A percentile compares a stretch with the other conserved stretches of the same genome.
These are phyloP conservation scores for Porcisia hertigi DNA, from an alignment of 208 protist species.

Conservation along the genomic window DNA sequence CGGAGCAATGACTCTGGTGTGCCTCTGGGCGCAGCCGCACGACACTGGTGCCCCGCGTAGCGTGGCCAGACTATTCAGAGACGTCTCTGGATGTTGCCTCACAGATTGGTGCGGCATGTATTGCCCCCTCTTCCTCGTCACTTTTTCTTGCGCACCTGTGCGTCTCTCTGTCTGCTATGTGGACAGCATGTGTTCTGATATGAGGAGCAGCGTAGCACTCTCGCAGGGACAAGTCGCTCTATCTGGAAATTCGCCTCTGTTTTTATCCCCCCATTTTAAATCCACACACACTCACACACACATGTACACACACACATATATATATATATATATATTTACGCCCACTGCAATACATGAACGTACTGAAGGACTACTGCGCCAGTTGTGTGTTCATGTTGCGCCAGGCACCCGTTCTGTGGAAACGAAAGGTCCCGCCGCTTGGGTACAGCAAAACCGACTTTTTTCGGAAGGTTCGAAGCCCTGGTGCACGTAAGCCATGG, in stretches of 20 bases:
- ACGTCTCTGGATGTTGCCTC: not conserved
- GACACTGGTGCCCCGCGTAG: not conserved
- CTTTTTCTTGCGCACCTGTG: constrained; percentile 8
- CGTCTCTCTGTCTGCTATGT: not conserved
- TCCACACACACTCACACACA: not conserved
- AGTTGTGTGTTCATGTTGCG: constrained; percentile 34
- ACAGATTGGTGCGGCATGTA: not conserved
- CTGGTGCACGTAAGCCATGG: constrained; percentile 86
- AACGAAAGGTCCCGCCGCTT: constrained; percentile 48
- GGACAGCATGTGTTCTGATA: not conserved
- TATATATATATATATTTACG: not conserved
- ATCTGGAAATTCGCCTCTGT: not conserved
- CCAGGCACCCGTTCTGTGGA: constrained; percentile 26
- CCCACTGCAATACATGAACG: not conserved
- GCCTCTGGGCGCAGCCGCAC: not conserved
- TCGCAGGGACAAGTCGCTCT: not conserved
- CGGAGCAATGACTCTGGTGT: not conserved
- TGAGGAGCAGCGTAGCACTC: not conserved
- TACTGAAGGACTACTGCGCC: not conserved
- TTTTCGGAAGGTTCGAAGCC: constrained; percentile 67
- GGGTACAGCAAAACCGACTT: constrained; percentile 77
- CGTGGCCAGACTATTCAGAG: not conserved
- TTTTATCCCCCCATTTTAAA: not conserved
- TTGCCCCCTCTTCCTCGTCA: not conserved
- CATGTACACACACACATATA: not conserved